Percentiles rank a stretch among this genome's conserved stretches.
Evolutionary conservation across 2,329 filamentous ascomycete genomes (phyloP).

Genomic region (Monosporascus cannonballus): DNA sequence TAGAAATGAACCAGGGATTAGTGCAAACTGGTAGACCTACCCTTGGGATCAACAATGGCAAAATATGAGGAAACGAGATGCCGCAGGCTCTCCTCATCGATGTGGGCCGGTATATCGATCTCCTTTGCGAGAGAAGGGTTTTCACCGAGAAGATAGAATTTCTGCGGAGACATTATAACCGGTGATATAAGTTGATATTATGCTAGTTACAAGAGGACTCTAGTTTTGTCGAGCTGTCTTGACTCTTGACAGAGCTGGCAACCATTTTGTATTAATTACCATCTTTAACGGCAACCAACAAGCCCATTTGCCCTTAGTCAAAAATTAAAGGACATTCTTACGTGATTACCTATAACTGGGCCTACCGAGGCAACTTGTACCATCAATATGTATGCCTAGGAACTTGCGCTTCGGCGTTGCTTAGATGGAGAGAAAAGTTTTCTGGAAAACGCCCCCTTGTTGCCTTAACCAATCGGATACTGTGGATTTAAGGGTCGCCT

Average conservation of each 20-base stretch:
- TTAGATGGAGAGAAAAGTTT: too few species aligned
- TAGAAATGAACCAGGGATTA: neutral
- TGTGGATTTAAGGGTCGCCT: neutral
- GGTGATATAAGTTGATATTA: conserved; percentile 1
- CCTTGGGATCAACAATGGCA: conserved; percentile 35
- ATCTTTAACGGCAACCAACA: neutral
- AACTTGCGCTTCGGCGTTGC: neutral
- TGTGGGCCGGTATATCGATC: conserved; percentile 29
- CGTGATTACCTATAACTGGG: neutral
- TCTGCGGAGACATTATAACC: conserved; percentile 28
- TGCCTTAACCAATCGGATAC: neutral
- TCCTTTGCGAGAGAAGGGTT: conserved; percentile 28
- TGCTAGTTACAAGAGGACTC: conserved; percentile 4
- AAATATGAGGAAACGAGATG: conserved; percentile 36
- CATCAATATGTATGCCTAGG: neutral
- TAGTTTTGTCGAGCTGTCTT: neutral
- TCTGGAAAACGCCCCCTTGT: too few species aligned
- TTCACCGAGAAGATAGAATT: conserved; percentile 38
- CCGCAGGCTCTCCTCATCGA: conserved; percentile 31
- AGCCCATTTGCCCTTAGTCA: neutral
- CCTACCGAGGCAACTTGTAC: neutral
- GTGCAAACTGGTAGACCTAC: conserved; percentile 16
- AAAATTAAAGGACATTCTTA: neutral
- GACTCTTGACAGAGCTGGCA: neutral
- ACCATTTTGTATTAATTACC: neutral